Percentiles rank a stretch among this genome's conserved stretches.
Conservation (phyloP, 176 grass and related monocot genomes). For the Aegilops sharonensis region DNA sequence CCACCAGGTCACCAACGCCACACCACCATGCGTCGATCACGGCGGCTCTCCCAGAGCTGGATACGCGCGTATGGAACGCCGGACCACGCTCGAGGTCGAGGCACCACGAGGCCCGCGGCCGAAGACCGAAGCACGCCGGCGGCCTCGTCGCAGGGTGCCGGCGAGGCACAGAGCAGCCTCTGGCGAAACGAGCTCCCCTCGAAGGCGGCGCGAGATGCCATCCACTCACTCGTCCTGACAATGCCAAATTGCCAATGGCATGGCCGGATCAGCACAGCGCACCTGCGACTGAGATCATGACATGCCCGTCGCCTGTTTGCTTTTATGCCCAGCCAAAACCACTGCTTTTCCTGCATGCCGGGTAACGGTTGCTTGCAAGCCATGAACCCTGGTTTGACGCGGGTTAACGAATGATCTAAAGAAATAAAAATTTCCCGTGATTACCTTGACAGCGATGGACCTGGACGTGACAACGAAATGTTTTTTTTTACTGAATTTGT, state of each 20-base stretch:
- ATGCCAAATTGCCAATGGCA: neutral
- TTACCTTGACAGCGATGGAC: neutral
- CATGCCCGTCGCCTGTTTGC: conserved; percentile 41
- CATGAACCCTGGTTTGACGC: neutral
- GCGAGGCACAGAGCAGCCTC: neutral
- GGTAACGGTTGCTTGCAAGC: neutral
- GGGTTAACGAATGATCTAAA: neutral
- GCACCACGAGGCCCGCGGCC: neutral
- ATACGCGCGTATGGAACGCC: neutral
- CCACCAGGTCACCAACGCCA: neutral
- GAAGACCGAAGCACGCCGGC: no score
- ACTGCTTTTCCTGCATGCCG: conserved; percentile 14
- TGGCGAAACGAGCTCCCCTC: neutral
- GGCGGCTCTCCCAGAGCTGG: neutral
- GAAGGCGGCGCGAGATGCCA: neutral
- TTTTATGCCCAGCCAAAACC: conserved; percentile 21
- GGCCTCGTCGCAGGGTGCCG: neutral
- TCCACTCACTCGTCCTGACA: neutral
- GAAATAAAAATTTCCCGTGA: neutral
- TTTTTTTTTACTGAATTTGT: conserved; percentile 16
- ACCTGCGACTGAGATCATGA: neutral
- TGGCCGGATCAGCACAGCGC: neutral
- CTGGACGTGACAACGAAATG: neutral
- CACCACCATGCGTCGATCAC: neutral
- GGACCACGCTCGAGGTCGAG: neutral